A percentile compares a stretch with the other conserved stretches of the same genome.
These are phyloP conservation scores for Corniculantispora saksenae DNA, from an alignment of 2,329 filamentous ascomycete species.

Conservation along the genomic window DNA sequence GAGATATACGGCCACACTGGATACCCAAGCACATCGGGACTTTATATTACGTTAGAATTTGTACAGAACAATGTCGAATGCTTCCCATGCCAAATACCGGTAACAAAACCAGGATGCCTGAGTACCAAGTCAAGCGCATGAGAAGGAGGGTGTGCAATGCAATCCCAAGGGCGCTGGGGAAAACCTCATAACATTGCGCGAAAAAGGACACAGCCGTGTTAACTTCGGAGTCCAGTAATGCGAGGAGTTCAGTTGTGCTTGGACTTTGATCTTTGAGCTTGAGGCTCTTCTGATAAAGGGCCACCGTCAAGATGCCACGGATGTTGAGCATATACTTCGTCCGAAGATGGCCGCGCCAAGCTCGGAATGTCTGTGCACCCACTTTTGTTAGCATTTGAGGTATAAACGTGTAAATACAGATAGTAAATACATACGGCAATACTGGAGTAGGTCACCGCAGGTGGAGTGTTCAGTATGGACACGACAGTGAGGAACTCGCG, in stretches of 20 bases:
- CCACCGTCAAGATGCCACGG: background rate
- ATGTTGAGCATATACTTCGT: background rate
- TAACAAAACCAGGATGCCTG: background rate
- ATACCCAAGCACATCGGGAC: too few species aligned
- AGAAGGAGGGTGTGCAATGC: background rate
- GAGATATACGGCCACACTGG: background rate
- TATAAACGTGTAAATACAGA: background rate
- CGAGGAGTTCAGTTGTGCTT: background rate
- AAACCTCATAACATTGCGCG: background rate
- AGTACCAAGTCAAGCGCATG: background rate
- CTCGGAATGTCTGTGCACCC: background rate
- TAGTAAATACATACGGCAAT: background rate
- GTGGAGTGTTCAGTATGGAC: background rate
- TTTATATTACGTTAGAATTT: too few species aligned
- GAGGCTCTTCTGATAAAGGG: background rate
- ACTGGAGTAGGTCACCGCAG: background rate
- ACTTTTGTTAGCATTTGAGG: background rate
- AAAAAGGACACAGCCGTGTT: background rate
- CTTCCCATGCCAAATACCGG: background rate
- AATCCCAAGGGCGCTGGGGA: background rate
- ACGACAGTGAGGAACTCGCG: background rate
- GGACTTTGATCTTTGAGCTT: background rate
- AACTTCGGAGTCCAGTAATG: background rate
- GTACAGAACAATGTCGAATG: background rate
- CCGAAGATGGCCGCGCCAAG: background rate